Base-by-base conservation (phyloP, 495 filamentous ascomycete species). In the Trichoderma asperelloides region DNA sequence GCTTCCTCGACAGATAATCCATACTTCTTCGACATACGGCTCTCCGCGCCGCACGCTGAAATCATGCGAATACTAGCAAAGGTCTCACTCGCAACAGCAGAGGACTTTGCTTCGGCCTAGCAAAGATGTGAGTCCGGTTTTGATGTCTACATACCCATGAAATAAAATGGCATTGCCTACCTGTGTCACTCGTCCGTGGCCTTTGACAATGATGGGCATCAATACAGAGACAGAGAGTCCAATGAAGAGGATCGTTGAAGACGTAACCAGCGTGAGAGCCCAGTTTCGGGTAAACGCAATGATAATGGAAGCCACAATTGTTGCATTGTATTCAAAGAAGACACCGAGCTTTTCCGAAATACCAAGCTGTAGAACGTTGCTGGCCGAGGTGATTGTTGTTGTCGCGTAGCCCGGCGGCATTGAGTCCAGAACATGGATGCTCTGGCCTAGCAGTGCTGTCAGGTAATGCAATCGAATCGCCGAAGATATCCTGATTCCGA, bases 331-430 rank as follows among this genome's bases (percentile, higher is more conserved):
- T 71, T 88, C 85, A 25, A 88, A 73, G 12, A 85, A 75, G 15
- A 75, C 74, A 1, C 78, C 81, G 6, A 88, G 76, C 67, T 85
- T 86, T 68, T 89, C 86, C 0, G 88, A 89, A 47, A 91, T 86
- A 40, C 88, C 88, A 39, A 85, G 75, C 68, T 91, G 88, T 40
- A 91, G 75, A 0, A 82, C 79, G 68, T 89, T 90, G 37, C 86
- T 85, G 1, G 84, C 83, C 3, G 82, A 81, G 7, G 88, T 89
- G 70, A 90, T 87, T 43, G 86, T 84, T 27, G 84, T 84, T 15
- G 83, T 83, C 18, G 83, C 77, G 74, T 82, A 77, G 41, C 83
- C 76, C 60, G 78, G 76, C 28, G 85, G 81, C 69, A 87, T 74
- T 28, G 82, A 77, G 67, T 87, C 85, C 16, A 87, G 75, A 2